Percentiles rank a stretch among this genome's conserved stretches.
Conservation (phyloP, 2,329 filamentous ascomycete species). For the Cladosporium phlei region DNA sequence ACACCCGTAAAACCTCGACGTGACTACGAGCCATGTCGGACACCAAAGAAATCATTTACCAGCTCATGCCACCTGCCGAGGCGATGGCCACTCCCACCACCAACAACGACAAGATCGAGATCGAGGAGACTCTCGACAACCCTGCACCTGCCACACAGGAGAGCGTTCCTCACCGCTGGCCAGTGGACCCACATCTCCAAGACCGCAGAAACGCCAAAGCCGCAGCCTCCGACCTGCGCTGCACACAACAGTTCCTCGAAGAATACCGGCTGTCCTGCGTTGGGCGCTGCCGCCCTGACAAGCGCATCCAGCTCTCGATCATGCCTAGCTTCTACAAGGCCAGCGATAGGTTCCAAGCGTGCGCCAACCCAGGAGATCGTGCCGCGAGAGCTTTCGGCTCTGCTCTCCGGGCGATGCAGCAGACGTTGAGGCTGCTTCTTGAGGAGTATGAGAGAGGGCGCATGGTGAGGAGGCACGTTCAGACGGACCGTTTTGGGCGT, state of each 20-base stretch:
- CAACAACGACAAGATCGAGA: background rate
- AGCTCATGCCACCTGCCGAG: background rate
- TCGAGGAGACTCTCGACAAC: background rate
- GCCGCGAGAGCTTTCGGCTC: too few species aligned
- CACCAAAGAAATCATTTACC: background rate
- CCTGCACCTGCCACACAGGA: background rate
- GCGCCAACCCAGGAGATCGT: too few species aligned
- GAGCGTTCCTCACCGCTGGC: background rate
- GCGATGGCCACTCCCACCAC: too few species aligned
- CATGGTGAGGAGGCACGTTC: too few species aligned
- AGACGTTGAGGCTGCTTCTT: too few species aligned
- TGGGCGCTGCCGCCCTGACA: background rate
- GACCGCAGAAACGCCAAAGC: background rate
- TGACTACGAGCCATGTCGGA: background rate
- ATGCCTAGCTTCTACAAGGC: too few species aligned
- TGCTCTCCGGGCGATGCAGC: too few species aligned
- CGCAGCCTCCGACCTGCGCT: background rate
- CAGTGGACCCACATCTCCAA: background rate
- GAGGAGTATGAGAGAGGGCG: too few species aligned
- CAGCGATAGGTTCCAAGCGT: too few species aligned
- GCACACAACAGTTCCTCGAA: background rate
- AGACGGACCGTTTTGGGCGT: too few species aligned
- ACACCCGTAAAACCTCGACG: background rate
- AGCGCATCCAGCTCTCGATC: too few species aligned
- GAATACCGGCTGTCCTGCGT: background rate